A percentile compares a stretch with the other conserved stretches of the same genome.
phyloP scores from a whole-genome alignment of 1,284 basidiomycete species.

The Moesziomyces globuligerus region DNA sequence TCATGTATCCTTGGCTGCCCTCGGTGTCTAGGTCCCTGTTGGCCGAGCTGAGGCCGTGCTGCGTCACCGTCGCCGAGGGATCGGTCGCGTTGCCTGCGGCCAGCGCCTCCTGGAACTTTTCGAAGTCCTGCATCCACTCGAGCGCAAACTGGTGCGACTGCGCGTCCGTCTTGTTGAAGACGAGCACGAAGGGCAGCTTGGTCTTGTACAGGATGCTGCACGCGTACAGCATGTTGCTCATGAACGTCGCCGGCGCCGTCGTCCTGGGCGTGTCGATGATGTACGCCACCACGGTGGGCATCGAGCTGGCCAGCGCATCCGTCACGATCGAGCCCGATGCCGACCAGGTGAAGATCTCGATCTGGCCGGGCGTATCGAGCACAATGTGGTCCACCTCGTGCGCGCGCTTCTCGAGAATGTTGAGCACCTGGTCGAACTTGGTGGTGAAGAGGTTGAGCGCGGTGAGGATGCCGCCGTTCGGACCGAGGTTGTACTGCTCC shows the following conservation, averaged over 20 bases:
- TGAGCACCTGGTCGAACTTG: slow-evolving; percentile 97
- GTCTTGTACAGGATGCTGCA: slow-evolving; percentile 99
- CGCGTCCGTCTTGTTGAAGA: slow-evolving; percentile 99
- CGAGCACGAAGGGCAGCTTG: slow-evolving; percentile 93
- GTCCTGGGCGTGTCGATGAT: slow-evolving; percentile 97
- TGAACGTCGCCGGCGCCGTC: slow-evolving; percentile 94
- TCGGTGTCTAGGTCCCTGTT: slow-evolving; percentile 30
- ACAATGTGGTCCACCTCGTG: slow-evolving; percentile 87
- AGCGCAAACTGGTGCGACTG: slow-evolving; percentile 87
- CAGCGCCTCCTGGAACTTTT: slow-evolving; percentile 73
- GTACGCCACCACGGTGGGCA: slow-evolving; percentile 95
- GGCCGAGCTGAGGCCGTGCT: slow-evolving; percentile 19
- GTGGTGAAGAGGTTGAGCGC: slow-evolving; percentile 98
- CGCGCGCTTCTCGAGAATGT: slow-evolving; percentile 88
- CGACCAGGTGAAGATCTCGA: slow-evolving; percentile 99
- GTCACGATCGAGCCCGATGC: slow-evolving; percentile 98
- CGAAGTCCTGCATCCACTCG: slow-evolving; percentile 99
- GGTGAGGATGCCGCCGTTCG: slow-evolving; percentile 97
- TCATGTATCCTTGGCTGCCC: slow-evolving; percentile 89
- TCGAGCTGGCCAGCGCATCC: slow-evolving; percentile 90
- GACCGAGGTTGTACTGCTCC: slow-evolving; percentile 99
- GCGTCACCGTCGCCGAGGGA: slow-evolving; percentile 69
- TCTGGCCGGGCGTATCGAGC: slow-evolving; percentile 97
- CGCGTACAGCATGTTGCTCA: slow-evolving; percentile 99
- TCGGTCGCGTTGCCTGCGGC: slow-evolving; percentile 63